Base-by-base conservation (phyloP, 495 filamentous ascomycete genomes). In the Echria macrotheca region DNA sequence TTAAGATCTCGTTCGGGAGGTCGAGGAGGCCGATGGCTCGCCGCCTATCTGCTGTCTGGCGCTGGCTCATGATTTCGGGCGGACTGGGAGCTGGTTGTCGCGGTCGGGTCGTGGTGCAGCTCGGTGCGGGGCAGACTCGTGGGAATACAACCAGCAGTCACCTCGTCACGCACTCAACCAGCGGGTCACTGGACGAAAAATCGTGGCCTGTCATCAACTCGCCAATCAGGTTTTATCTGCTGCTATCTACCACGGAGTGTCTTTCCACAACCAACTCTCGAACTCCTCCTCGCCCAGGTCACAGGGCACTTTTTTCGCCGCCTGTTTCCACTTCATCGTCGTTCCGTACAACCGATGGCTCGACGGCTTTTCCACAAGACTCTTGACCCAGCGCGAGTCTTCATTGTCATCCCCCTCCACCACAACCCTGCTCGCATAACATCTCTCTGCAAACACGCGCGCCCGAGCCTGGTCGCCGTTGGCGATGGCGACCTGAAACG, bases 401-500 rank as follows among this genome's bases (percentile, higher is more conserved):
- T 19, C n/a, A 14, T 8, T 23, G 25, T 50, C 47, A 12, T 18
- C 37, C 4, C 36, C 47, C 24, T 26, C 10, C 1, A 21, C 36
- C 17, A 42, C 12, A 9, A 26, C 17, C 15, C 17, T 2, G 8
- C 10, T 15, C 1, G 14, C 23, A 15, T 18, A 22, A n/a, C 14
- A 22, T 9, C 40, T 7, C 41, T 2, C 15, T 3, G 33, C 23
- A 46, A 52, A 39, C 10, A 45, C 23, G 7, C 23, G 9, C 2
- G 31, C 49, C 19, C 49, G 21, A 10, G 49, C 49, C 15, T 18
- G 32, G 25, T 52, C 49, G 8, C 49, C 41, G 23, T 52, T 25
- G 4, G 32, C 3, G 18, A 40, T 33, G 14, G 18, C 31, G 6
- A 46, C 19, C 29, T 39, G 8, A 7, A 35, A 22, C n/a, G 49